Conservation (phyloP, 331 rosid genomes). For the Quercus phellos region DNA sequence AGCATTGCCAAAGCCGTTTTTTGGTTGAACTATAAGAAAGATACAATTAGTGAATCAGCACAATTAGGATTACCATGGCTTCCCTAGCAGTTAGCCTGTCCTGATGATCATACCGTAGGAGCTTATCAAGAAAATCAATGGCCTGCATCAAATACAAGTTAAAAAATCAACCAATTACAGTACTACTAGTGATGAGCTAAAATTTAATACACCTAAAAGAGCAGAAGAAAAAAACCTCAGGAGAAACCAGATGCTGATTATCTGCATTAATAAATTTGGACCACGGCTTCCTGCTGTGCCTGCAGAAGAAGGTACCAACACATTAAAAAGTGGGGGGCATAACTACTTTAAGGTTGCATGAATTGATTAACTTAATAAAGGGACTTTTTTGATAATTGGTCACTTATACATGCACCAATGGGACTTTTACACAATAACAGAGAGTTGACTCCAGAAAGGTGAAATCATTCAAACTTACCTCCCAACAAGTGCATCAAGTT, state of each 20-base stretch:
- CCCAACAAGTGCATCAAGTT: conserved; percentile 86
- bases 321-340: neutral
- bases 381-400: neutral
- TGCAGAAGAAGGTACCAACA: conserved; percentile 36
- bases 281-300: conserved; percentile 98
- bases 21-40: neutral
- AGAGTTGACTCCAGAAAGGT: neutral
- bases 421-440: neutral
- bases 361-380: neutral
- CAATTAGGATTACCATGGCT: conserved; percentile 71
- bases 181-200: neutral
- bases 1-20: neutral
- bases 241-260: conserved; percentile 94
- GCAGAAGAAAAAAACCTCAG: conserved; percentile 54
- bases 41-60: neutral
- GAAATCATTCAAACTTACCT: conserved; percentile 38
- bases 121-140: conserved; percentile 94
- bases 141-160: conserved; percentile 51
- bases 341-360: neutral
- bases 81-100: conserved; percentile 95
- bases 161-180: conserved; percentile 6
- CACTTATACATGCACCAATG: neutral
- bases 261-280: conserved; percentile 86
- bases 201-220: neutral
- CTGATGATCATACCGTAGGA: conserved; percentile 93